Base-by-base conservation (phyloP, 345 rosid genomes). In the Cardamine chenopodiifolia region DNA sequence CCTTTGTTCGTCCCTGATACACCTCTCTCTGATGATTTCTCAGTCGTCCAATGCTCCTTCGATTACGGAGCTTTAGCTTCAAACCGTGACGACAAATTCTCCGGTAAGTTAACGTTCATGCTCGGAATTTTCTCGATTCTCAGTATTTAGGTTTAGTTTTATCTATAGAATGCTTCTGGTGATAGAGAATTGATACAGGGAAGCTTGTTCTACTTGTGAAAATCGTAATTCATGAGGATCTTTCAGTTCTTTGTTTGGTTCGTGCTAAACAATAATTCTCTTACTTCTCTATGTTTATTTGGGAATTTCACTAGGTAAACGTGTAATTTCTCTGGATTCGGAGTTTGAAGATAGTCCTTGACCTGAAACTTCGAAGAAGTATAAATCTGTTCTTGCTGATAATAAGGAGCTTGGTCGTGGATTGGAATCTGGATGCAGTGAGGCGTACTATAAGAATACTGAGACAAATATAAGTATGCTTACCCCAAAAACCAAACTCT, bases 1-100 rank as follows among this genome's bases (percentile, higher is more conserved):
- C 84, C 84, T 40, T 74, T 70, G 9, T 70, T 86, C 74, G 90
- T 91, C 56, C 70, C 91, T n/a, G 95, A 91, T 28, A 87, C 95
- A 15, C 95, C 95, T 10, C 55, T 83, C 59, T 84, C 85, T 2
- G 95, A 82, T 56, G 59, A 74, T 66, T 49, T 84, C 34, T 71
- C 84, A 14, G 71, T 81, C 42, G 75, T 81, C 49, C 85, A 83
- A 57, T 87, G 81, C 75, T 39, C 82, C 15, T 39, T 72, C 14
- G 80, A 25, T 44, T 26, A 62, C 55, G 62, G 28, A 53, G 29
- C 64, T 52, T 83, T 65, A 71, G 73, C 80, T 61, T 40, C 78
- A 0, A 55, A 66, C 12, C 72, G 66, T 47, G 71, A 69, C 25
- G 70, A 52, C 14, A 71, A 53, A 63, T 78, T 77, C 56, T 45